Evolutionary conservation across 2,329 filamentous ascomycete species (phyloP), one percentile per base, ranked within the genome.

Genomic region (Aspergillus proliferans): DNA sequence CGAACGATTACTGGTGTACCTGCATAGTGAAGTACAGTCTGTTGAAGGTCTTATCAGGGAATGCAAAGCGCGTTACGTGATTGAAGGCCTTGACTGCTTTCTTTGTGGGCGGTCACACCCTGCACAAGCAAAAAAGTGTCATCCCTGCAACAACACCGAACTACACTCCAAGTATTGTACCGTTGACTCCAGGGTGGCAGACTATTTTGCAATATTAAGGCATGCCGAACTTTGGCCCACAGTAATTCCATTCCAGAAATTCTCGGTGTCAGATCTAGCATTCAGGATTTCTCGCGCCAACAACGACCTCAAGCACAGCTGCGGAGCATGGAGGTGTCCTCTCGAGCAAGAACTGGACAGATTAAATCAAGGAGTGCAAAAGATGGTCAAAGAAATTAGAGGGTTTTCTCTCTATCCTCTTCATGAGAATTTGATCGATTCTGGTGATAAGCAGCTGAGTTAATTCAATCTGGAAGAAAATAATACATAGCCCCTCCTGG

Each of bases 151-250:
- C 1, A 49, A 43, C 15, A 46, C 10, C 8, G 10, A 45, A 18
- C 14, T 49, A 24, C 4, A 10, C 21, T 10, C 12, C 43, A 49
- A 26, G 28, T 22, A 46, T 19, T 49, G 47, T 19, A 49, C 6
- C 7, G 36, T 24, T 3, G 47, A 49, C 14, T 12, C 14, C 21
- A 44, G 43, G 4, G 18, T 49, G 18, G 43, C 43, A 28, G 43
- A 49, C 1, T 49, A 49, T 12, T 49, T 49, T 2, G 14, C 38
- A 2, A 2, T 5, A 24, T 21, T 49, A 12, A 21, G 12, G 6
- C 33, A 7, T 24, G 15, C 43, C 33, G 34, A 15, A 0, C 43
- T 49, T 21, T 49, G 47, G 47, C 44, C 47, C 9, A 38, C 47
- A 4, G 7, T 43, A n/a, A 24, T 36, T 14, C 19, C 33, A 6